Evolutionary conservation across 2,329 filamentous ascomycete species (phyloP).

Genomic region (Paraphoma sp.): DNA sequence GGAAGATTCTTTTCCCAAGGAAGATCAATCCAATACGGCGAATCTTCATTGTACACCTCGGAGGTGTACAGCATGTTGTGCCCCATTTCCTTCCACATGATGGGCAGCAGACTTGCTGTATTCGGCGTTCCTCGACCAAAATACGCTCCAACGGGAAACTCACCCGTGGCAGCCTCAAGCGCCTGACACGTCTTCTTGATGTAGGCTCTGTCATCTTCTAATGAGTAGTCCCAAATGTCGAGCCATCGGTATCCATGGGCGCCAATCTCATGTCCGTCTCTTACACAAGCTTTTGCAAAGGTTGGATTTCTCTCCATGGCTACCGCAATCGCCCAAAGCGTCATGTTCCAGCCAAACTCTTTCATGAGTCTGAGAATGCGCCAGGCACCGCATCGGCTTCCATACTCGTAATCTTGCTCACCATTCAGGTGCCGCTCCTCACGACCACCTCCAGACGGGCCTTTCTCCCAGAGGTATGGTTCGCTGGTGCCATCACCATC

Average conservation of each 20-base stretch:
- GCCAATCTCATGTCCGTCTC: conserved; percentile 59
- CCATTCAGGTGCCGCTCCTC: conserved; percentile 55
- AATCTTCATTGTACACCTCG: conserved; percentile 62
- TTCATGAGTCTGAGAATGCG: conserved; percentile 58
- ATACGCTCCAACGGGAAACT: conserved; percentile 58
- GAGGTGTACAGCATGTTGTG: conserved; percentile 57
- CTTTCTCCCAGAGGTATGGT: conserved; percentile 47
- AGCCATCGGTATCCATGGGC: conserved; percentile 60
- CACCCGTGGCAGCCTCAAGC: conserved; percentile 49
- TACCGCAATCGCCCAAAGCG: conserved; percentile 58
- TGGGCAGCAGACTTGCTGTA: conserved; percentile 57
- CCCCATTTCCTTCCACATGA: conserved; percentile 61
- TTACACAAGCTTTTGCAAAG: conserved; percentile 55
- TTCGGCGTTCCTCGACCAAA: conserved; percentile 57
- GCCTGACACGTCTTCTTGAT: conserved; percentile 53
- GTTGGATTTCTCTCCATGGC: conserved; percentile 58
- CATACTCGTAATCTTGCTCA: conserved; percentile 62
- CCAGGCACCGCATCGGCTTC: conserved; percentile 58
- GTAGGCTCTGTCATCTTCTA: conserved; percentile 57
- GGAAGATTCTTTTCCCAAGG: conserved; percentile 54
- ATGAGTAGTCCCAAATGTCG: conserved; percentile 55
- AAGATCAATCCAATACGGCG: conserved; percentile 64
- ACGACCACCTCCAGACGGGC: conserved; percentile 32
- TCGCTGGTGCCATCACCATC: conserved; percentile 43
- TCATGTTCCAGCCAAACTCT: conserved; percentile 57